Conservation (phyloP, 192 early-diverging fungal species). For the Coemansia sp. region DNA sequence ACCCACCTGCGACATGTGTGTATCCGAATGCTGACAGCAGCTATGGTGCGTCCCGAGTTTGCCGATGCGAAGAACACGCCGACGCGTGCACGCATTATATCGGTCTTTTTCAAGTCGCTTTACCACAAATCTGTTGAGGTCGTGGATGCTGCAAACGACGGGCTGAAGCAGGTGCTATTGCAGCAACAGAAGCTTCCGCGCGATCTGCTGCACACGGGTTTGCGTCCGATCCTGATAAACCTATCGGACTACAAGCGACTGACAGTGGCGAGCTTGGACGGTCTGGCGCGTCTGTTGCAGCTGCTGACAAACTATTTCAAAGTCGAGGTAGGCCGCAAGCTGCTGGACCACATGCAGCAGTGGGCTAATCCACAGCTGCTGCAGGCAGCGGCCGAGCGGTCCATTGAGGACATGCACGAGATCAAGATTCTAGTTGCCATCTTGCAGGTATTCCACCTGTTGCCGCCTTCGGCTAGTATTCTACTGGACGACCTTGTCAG, state of each 20-base stretch:
- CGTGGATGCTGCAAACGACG: conserved; percentile 91
- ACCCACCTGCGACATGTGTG: conserved; percentile 93
- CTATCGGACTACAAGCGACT: conserved; percentile 93
- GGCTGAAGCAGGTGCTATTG: conserved; percentile 68
- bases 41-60: conserved; percentile 89
- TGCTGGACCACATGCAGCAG: conserved; percentile 90
- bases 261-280: conserved; percentile 90
- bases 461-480: conserved; percentile 87
- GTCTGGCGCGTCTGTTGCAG: conserved; percentile 88
- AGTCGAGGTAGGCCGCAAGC: conserved; percentile 96
- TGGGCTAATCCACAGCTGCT: conserved; percentile 89
- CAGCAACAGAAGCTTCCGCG: conserved; percentile 79
- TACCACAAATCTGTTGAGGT: conserved; percentile 94
- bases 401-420: conserved; percentile 87
- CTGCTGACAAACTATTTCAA: conserved; percentile 98
- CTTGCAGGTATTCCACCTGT: conserved; percentile 86
- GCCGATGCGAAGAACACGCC: conserved; percentile 66
- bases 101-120: conserved; percentile 98
- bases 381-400: conserved; percentile 74
- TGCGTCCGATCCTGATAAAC: conserved; percentile 93
- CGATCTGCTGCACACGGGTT: conserved; percentile 91
- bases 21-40: conserved; percentile 91
- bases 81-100: conserved; percentile 86
- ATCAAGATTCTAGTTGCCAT: conserved; percentile 95
- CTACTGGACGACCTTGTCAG: conserved; percentile 92